phyloP scores from a whole-genome alignment of 1,284 basidiomycete species.

The Trichosporon sp. region DNA sequence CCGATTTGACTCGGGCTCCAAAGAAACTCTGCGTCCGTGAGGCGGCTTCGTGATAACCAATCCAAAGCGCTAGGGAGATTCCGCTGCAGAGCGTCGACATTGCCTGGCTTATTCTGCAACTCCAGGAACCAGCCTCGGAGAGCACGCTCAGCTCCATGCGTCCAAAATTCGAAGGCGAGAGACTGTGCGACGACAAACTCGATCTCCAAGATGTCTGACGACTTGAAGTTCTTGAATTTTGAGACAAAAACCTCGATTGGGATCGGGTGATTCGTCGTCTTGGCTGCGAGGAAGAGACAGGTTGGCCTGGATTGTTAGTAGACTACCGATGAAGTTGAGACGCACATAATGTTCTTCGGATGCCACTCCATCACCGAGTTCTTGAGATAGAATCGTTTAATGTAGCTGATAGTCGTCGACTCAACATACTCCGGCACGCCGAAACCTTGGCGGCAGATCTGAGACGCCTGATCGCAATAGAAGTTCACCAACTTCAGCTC shows the following conservation, averaged over 20 bases:
- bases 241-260: slow-evolving; percentile 76
- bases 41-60: slow-evolving; percentile 63
- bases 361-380: slow-evolving; percentile 99
- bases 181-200: slow-evolving; percentile 95
- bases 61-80: slow-evolving; percentile 26
- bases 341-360: slow-evolving; percentile 94
- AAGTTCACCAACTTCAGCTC: slow-evolving; percentile 82
- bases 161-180: slow-evolving; percentile 84
- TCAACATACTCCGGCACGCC: slow-evolving; percentile 86
- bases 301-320: slow-evolving; percentile 66
- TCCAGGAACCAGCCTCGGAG: slow-evolving; percentile 88
- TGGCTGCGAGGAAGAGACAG: slow-evolving; percentile 88
- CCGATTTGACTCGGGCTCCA: slow-evolving; percentile 92
- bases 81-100: slow-evolving; percentile 22
- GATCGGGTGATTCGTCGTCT: slow-evolving; percentile 91
- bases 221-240: slow-evolving; percentile 69
- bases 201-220: slow-evolving; percentile 78
- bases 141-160: slow-evolving; percentile 83
- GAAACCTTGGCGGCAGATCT: slow-evolving; percentile 71
- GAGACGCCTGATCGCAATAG: slow-evolving; percentile 79
- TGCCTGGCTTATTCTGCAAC: slow-evolving; percentile 57
- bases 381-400: slow-evolving; percentile 95
- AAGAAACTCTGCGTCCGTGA: slow-evolving; percentile 87
- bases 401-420: slow-evolving; percentile 81
- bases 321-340: neutral